Conservation (phyloP, 176 grass and related monocot genomes). For the Aegilops tauschii region DNA sequence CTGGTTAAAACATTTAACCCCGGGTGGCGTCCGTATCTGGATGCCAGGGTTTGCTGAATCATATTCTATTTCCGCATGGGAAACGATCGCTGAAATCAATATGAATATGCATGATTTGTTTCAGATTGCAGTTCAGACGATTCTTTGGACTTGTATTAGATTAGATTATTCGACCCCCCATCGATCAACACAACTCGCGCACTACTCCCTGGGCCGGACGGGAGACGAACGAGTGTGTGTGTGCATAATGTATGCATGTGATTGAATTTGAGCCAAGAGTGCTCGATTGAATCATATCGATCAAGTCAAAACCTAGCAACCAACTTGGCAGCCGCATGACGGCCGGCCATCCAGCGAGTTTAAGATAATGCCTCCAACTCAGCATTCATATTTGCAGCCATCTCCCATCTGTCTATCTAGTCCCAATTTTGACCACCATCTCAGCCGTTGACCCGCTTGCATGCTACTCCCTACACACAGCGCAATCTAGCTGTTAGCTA, state of each 20-base stretch:
- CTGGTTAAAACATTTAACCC: background rate
- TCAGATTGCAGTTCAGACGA: background rate
- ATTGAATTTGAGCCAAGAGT: background rate
- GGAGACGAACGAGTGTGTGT: background rate
- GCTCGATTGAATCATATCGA: background rate
- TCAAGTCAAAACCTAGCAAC: background rate
- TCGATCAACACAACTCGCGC: background rate
- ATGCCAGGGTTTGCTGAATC: background rate
- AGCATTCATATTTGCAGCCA: background rate
- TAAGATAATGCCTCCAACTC: constrained; percentile 36
- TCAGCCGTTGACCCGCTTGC: constrained; percentile 12
- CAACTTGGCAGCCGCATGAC: background rate
- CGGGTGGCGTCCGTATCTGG: background rate
- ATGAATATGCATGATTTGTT: background rate
- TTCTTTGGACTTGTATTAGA: background rate
- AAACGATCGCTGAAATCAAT: background rate
- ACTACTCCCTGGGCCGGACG: background rate
- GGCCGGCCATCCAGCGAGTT: background rate
- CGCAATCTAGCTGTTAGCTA: constrained; percentile 5
- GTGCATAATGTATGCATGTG: background rate
- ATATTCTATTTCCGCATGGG: background rate
- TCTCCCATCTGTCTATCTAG: background rate
- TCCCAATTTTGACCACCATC: background rate
- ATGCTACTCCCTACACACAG: background rate
- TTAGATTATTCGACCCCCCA: background rate